Evolutionary conservation across 768 basidiomycete genomes (phyloP).

Genomic region (Favolaschia claudopus): DNA sequence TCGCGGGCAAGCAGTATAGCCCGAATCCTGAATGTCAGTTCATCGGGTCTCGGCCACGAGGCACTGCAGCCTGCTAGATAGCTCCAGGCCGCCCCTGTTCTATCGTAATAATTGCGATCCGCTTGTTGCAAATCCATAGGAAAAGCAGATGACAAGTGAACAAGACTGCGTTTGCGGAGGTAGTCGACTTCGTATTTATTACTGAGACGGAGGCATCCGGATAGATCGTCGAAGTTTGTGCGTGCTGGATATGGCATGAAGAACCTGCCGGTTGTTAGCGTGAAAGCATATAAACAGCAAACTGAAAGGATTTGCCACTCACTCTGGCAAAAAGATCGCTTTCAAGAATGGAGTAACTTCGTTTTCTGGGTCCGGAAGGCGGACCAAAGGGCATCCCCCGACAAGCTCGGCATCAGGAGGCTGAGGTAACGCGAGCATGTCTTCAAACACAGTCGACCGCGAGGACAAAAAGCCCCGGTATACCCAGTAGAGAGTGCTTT

Average conservation of each 20-base stretch:
- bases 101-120: not conserved
- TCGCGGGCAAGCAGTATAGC: conserved; percentile 19
- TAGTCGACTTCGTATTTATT: conserved; percentile 4
- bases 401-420: conserved; percentile 23
- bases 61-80: not conserved
- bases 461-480: not conserved
- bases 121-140: too few species aligned
- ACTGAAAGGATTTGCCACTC: too few species aligned
- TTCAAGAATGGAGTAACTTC: not conserved
- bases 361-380: conserved; percentile 21
- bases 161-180: not conserved
- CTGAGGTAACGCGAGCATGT: conserved; percentile 19
- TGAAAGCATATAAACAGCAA: too few species aligned
- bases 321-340: conserved; percentile 1
- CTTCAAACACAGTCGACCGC: conserved; percentile 1
- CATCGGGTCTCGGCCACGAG: not conserved
- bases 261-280: too few species aligned
- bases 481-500: not conserved
- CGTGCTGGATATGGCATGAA: not conserved
- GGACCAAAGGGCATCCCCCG: conserved; percentile 31
- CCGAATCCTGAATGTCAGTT: not conserved
- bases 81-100: too few species aligned
- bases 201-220: not conserved
- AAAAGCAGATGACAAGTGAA: not conserved
- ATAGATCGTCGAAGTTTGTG: not conserved